A percentile compares a stretch with the other conserved stretches of the same genome.
These are phyloP conservation scores for Trichoderma pleuroti DNA, from an alignment of 2,329 filamentous ascomycete genomes.

Conservation along the genomic window DNA sequence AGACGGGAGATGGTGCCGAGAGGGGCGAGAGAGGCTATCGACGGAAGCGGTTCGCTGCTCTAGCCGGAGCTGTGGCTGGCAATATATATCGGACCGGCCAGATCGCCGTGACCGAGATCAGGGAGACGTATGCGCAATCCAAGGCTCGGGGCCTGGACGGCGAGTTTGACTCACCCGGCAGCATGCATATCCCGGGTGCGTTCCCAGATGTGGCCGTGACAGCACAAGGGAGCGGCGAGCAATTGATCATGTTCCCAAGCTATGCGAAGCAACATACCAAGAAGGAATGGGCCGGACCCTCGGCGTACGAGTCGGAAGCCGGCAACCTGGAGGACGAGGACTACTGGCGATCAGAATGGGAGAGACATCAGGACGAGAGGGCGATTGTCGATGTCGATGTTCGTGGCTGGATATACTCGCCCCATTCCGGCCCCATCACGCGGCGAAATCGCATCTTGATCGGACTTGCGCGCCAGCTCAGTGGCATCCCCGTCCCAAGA, in stretches of 20 bases:
- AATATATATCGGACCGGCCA: slow-evolving; percentile 55
- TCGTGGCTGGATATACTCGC: slow-evolving; percentile 89
- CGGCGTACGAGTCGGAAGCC: slow-evolving; percentile 35
- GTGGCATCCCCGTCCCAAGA: slow-evolving; percentile 73
- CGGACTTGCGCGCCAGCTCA: slow-evolving; percentile 80
- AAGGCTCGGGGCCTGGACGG: slow-evolving; percentile 35
- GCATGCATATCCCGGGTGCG: slow-evolving; percentile 60
- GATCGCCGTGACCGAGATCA: slow-evolving; percentile 55
- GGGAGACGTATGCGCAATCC: slow-evolving; percentile 57
- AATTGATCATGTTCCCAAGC: slow-evolving; percentile 93
- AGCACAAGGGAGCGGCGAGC: slow-evolving; percentile 75
- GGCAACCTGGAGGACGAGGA: slow-evolving; percentile 52
- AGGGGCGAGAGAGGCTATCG: slow-evolving; percentile 63
- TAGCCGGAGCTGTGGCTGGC: slow-evolving; percentile 53
- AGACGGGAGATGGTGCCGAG: slow-evolving; percentile 24
- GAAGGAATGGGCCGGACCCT: slow-evolving; percentile 36
- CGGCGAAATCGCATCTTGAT: slow-evolving; percentile 84
- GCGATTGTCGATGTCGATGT: slow-evolving; percentile 93
- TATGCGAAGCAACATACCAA: slow-evolving; percentile 75
- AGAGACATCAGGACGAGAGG: slow-evolving; percentile 73
- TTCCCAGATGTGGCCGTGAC: slow-evolving; percentile 85
- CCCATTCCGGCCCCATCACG: slow-evolving; percentile 78
- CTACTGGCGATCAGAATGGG: slow-evolving; percentile 77
- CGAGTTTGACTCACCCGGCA: slow-evolving; percentile 29
- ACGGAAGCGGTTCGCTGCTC: slow-evolving; percentile 70